Evolutionary conservation across 441 rosid species (phyloP).

Genomic region (Pelargonium citronellum): DNA sequence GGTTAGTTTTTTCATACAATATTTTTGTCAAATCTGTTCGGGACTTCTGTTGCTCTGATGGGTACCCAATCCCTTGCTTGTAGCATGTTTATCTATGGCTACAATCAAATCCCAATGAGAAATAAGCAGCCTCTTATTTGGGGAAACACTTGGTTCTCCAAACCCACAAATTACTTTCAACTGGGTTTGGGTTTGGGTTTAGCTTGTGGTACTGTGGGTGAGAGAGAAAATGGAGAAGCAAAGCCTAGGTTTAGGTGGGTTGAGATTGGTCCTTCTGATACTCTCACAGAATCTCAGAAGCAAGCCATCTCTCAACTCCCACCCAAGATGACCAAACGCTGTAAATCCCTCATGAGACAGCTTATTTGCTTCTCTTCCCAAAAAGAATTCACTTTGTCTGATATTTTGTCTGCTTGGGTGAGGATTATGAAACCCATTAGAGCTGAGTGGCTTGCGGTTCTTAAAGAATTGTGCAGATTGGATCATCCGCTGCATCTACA

Average conservation of each 20-base stretch:
- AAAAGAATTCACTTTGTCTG: constrained; percentile 30
- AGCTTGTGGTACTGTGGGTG: constrained; percentile 23
- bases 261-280: constrained; percentile 29
- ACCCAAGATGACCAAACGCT: constrained; percentile 52
- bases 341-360: constrained; percentile 61
- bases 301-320: constrained; percentile 51
- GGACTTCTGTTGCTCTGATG: constrained; percentile 23
- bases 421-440: constrained; percentile 67
- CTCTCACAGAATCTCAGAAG: constrained; percentile 39
- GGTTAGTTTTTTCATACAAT: too few relatives aligned
- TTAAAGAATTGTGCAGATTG: constrained; percentile 50
- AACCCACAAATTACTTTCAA: constrained; percentile 20
- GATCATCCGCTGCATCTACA: constrained; percentile 58
- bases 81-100: constrained; percentile 15
- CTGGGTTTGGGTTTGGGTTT: too few relatives aligned
- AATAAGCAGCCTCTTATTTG: constrained; percentile 4
- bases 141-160: constrained; percentile 15
- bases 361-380: constrained; percentile 46
- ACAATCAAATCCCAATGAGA: not conserved
- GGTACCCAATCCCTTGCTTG: constrained; percentile 19
- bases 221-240: constrained; percentile 23
- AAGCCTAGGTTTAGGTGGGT: constrained; percentile 46
- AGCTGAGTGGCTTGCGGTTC: constrained; percentile 77
- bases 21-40: too few relatives aligned
- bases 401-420: constrained; percentile 61